Evolutionary conservation across 768 basidiomycete species (phyloP), one percentile per base, ranked within the genome.

Genomic region (Termitomyces sp.): DNA sequence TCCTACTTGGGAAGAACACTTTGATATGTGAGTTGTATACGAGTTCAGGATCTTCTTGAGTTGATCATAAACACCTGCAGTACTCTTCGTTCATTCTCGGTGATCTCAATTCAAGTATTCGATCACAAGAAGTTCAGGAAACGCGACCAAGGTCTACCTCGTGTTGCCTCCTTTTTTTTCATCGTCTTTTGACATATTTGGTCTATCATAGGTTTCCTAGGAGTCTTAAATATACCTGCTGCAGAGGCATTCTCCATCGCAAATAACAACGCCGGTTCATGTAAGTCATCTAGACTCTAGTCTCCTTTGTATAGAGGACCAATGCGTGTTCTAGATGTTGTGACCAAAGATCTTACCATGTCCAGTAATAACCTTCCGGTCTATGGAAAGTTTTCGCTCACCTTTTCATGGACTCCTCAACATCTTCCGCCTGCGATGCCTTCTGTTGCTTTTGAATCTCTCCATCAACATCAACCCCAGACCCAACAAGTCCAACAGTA

Each of bases 61-160:
- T 56, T 51, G 36, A 54, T 36, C 53, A 48, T 43, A 32, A 8
- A 43, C 58, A 40, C 53, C 58, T 62, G 24, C 62, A 91, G 91
- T 62, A 79, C 78, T 60, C 83, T 94, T 62, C 86, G 82, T 46
- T 85, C 83, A 60, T 84, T 85, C 30, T 93, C 92, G 36, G 78
- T 83, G 63, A 80, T 95, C 66, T 79, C 81, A 26, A 89, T 95
- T 47, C 92, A 95, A 74, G 83, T 96, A 58, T 94, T 94, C 67
- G 94, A 96, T 77, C 87, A 92, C 71, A 82, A 84, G 67, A 92
- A 90, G 71, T 94, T 91, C 74, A 92, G 82, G 74, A 86, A 85
- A 70, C 83, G 86, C 64, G 93, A 94, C 69, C 93, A 94, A 76
- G 92, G 80, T 61, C 75, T 61, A 66, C 75, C 61, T 73, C 13